Base-by-base conservation (phyloP, 2,329 filamentous ascomycete genomes). In the Mycosphaerelloides madeirae region DNA sequence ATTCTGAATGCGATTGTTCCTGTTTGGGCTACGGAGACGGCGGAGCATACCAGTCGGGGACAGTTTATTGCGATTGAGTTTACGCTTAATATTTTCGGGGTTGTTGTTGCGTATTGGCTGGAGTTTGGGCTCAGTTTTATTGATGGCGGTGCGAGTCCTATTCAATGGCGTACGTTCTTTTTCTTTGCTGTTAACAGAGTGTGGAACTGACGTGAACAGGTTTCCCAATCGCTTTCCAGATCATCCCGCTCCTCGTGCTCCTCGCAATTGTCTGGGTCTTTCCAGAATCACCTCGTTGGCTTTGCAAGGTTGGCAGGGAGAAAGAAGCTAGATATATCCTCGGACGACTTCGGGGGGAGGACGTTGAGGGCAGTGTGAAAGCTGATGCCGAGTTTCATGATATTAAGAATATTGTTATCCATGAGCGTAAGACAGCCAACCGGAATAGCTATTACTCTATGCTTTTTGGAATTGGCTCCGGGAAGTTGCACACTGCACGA, bases 191-290 rank as follows among this genome's bases (percentile, higher is more conserved):
- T 5, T 25, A 29, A 19, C 7, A 43, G 20, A 43, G 14, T 49
- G 82, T 81, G 69, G 82, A 25, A 25, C 5, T 25, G 22, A 25
- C 9, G 22, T 25, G 22, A 5, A 25, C 22, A 25, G 22, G 22
- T 3, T 86, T 87, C 52, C 82, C 81, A 0, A 77, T 86, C 44
- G 81, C 79, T 0, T 85, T 86, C 63, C 82, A 86, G 56, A 84
- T 85, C 28, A 63, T 83, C 1, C 80, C 81, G 13, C 71, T 86
- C 16, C 29, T 56, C 12, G 38, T 44, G 12, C 34, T 58, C 3
- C 32, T 60, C 25, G 58, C 53, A 0, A 60, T 71, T 2, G 75
- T 84, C 22, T 81, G 79, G 75, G 79, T 84, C 65, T 81, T 86
- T 62, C 84, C 83, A 0, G 84, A 87, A 52, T 54, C 80, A 0